Conservation (phyloP, 768 basidiomycete species). For the Phlegmacium glaucopus region DNA sequence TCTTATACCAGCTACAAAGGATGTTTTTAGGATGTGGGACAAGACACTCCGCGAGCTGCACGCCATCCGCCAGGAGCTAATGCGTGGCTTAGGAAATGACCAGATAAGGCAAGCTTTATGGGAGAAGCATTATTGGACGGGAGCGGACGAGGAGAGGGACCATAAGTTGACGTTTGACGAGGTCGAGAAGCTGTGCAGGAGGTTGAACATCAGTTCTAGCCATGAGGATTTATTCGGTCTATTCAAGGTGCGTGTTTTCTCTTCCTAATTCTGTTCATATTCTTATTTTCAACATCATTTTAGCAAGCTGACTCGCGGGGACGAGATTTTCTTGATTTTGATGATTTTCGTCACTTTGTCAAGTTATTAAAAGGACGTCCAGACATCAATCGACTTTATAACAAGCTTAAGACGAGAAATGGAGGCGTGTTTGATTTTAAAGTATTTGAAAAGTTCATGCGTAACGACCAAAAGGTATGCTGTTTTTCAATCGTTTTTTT, state of each 20-base stretch:
- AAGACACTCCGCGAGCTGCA: slow-evolving; percentile 64
- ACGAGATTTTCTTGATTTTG: slow-evolving; percentile 68
- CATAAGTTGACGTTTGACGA: slow-evolving; percentile 70
- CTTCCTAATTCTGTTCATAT: neutral
- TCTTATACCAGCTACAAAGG: slow-evolving; percentile 66
- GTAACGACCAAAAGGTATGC: slow-evolving; percentile 41
- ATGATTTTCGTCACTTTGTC: slow-evolving; percentile 82
- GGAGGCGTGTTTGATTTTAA: slow-evolving; percentile 35
- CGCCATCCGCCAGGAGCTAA: slow-evolving; percentile 68
- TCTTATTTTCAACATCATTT: neutral
- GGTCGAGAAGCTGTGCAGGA: slow-evolving; percentile 66
- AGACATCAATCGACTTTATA: slow-evolving; percentile 71
- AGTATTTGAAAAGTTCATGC: slow-evolving; percentile 46
- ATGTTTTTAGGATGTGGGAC: slow-evolving; percentile 52
- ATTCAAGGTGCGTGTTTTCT: slow-evolving; percentile 47
- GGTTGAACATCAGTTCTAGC: slow-evolving; percentile 66
- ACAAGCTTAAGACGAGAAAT: slow-evolving; percentile 31
- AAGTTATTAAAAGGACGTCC: slow-evolving; percentile 80
- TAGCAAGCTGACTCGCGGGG: slow-evolving; percentile 65
- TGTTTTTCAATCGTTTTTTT: neutral
- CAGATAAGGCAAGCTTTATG: slow-evolving; percentile 73
- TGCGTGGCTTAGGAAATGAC: slow-evolving; percentile 67
- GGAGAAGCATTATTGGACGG: slow-evolving; percentile 86
- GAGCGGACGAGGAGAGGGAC: slow-evolving; percentile 58
- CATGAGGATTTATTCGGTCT: slow-evolving; percentile 54